A percentile compares a stretch with the other conserved stretches of the same genome.
Conservation (phyloP, 2,329 filamentous ascomycete genomes). For the Aureobasidium zeae region DNA sequence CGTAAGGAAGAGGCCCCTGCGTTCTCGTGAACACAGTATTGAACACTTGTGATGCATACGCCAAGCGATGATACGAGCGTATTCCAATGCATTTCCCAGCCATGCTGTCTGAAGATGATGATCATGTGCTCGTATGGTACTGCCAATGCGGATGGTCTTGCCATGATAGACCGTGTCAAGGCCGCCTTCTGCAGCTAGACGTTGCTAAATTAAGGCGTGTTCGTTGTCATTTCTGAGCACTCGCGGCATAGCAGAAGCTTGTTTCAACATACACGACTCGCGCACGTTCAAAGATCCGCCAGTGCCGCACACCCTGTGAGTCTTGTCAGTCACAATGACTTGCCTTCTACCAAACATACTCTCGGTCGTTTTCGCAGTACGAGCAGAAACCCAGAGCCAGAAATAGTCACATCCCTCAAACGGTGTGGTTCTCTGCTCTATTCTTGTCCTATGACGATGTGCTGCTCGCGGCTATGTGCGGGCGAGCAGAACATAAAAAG, state of each 20-base stretch:
- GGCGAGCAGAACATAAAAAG: too few species aligned
- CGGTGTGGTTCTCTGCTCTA: too few species aligned
- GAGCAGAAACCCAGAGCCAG: too few species aligned
- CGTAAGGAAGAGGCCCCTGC: too few species aligned
- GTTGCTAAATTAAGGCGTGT: slow-evolving; percentile 8
- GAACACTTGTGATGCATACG: background rate
- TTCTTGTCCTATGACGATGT: too few species aligned
- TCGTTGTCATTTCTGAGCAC: slow-evolving; percentile 8
- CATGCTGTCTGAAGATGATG: background rate
- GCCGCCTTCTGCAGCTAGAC: slow-evolving; percentile 4
- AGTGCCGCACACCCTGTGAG: background rate
- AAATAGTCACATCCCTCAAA: too few species aligned
- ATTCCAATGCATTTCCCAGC: slow-evolving; percentile 5
- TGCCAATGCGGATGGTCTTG: background rate
- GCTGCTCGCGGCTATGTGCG: background rate
- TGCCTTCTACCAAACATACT: too few species aligned
- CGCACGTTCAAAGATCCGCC: background rate
- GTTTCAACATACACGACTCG: slow-evolving; percentile 4
- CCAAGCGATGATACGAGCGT: background rate
- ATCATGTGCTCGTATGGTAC: slow-evolving; percentile 6
- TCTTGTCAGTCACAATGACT: background rate
- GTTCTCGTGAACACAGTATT: too few species aligned
- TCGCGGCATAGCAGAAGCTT: slow-evolving; percentile 7
- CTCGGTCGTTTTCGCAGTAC: too few species aligned
- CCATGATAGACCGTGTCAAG: background rate